A percentile compares a stretch with the other conserved stretches of the same genome.
These are phyloP conservation scores for Phytophthora hibernalis DNA, from an alignment of 352 stramenopile genomes.

Conservation along the genomic window DNA sequence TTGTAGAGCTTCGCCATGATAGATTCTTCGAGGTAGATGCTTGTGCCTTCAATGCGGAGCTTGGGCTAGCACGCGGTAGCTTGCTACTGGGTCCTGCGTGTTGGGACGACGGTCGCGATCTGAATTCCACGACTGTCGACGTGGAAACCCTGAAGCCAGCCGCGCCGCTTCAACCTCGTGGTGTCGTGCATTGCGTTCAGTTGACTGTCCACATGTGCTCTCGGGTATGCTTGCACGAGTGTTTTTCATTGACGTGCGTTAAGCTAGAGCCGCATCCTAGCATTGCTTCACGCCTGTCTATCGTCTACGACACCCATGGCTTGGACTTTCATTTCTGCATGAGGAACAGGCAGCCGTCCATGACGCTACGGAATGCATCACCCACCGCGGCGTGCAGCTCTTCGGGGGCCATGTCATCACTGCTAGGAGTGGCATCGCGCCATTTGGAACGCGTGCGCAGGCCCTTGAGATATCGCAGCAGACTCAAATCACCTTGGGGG, in stretches of 20 bases:
- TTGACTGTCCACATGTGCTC: conserved; percentile 5
- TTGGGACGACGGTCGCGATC: conserved; percentile 11
- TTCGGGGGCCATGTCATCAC: conserved; percentile 39
- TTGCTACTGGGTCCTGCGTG: background rate
- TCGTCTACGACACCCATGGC: background rate
- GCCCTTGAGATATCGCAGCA: conserved; percentile 79
- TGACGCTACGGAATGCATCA: conserved; percentile 70
- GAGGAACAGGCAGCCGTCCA: conserved; percentile 84
- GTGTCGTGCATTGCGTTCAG: conserved; percentile 12
- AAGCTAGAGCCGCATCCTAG: conserved; percentile 6
- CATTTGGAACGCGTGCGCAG: conserved; percentile 79
- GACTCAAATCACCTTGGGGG: conserved; percentile 73
- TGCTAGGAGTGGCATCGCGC: conserved; percentile 52
- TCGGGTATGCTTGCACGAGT: conserved; percentile 10
- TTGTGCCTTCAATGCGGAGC: background rate
- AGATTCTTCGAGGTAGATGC: background rate
- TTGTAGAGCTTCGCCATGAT: conserved; percentile 19
- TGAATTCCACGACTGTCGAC: background rate
- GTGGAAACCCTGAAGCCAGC: conserved; percentile 13
- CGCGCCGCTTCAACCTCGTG: conserved; percentile 13
- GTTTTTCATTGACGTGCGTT: conserved; percentile 21
- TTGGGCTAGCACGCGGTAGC: background rate
- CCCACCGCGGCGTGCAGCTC: conserved; percentile 71
- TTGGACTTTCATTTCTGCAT: conserved; percentile 51
- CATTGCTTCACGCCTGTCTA: conserved; percentile 10